Evolutionary conservation across 1,139 yeast species (phyloP).

Genomic region (Debaryomycetaceae sp.): DNA sequence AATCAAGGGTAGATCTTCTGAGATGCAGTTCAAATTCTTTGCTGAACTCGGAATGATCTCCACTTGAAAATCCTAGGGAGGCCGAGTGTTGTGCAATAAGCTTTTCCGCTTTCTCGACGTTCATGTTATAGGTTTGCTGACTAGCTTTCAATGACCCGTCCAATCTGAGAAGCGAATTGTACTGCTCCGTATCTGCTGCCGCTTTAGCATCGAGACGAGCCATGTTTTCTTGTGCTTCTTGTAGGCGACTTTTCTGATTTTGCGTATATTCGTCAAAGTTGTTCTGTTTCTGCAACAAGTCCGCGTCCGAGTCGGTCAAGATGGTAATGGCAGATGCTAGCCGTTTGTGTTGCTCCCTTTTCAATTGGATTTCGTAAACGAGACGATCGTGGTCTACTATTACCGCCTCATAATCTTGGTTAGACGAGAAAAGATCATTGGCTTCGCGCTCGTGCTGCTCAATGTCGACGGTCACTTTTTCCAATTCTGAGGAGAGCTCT

Average conservation of each 20-base stretch:
- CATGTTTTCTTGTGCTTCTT: constrained; percentile 16
- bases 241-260: constrained; percentile 11
- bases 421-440: constrained; percentile 56
- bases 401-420: constrained; percentile 73
- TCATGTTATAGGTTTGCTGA: constrained; percentile 22
- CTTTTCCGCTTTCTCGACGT: constrained; percentile 11
- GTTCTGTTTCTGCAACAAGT: constrained; percentile 35
- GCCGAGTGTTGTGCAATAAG: constrained; percentile 5
- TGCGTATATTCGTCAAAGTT: constrained; percentile 37
- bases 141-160: constrained; percentile 58
- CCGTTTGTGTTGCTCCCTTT: constrained; percentile 40
- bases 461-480: constrained; percentile 34
- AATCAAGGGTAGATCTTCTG: not conserved
- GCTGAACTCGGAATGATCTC: not conserved
- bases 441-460: constrained; percentile 46
- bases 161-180: constrained; percentile 32
- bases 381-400: constrained; percentile 55
- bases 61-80: constrained; percentile 1
- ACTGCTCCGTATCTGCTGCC: constrained; percentile 15
- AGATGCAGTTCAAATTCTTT: not conserved
- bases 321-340: constrained; percentile 33
- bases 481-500: constrained; percentile 38
- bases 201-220: constrained; percentile 8
- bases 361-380: constrained; percentile 32
- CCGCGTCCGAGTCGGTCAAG: constrained; percentile 34